Base-by-base conservation (phyloP, 306 rosid species). In the Rosa lucieae region DNA sequence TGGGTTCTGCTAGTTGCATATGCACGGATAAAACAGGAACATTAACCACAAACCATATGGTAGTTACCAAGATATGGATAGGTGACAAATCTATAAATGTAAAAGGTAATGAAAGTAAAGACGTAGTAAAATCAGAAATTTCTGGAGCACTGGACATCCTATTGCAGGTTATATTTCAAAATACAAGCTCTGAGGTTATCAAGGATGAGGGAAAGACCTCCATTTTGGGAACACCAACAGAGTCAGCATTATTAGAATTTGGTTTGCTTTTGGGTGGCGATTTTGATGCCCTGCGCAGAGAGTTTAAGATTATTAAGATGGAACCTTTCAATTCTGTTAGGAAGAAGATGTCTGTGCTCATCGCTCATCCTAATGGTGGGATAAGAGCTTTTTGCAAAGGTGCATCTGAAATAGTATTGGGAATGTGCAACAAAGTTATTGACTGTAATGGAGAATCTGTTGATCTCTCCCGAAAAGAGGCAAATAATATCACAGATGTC, bases 21-120 rank as follows among this genome's bases (percentile, higher is more conserved):
- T 95, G 99, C 89, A 92, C 99, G 4, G 99, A 95, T 81, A 95
- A 95, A 86, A 95, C 99, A 1, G 99, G 99, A 47, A 95, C 99
- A 21, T 78, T 95, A 74, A 95, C 99, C 62, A 92, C 99, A 59
- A 95, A 95, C 82, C 93, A 81, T 82, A 95, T 95, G 99, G 90
- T 88, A 47, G 96, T 95, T 67, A 84, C 78, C 51, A 91, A 90
- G 80, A 32, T 88, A 75, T 95, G 97, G 98, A 74, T 87, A 44
- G 82, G 90, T 39, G 92, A 86, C 74, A 85, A 88, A 79, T 53
- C 85, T 83, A 39, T 68, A 44, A 86, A 86, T 73, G 77, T 89
- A 49, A 83, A 82, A 68, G 88, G 86, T 51, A 71, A 85, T 10
- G 91, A 86, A 76, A 91, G 84, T 79, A 82, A 55, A 47, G 84